Base-by-base conservation (phyloP, 2,329 filamentous ascomycete genomes). In the Rhynchosporium graminicola region DNA sequence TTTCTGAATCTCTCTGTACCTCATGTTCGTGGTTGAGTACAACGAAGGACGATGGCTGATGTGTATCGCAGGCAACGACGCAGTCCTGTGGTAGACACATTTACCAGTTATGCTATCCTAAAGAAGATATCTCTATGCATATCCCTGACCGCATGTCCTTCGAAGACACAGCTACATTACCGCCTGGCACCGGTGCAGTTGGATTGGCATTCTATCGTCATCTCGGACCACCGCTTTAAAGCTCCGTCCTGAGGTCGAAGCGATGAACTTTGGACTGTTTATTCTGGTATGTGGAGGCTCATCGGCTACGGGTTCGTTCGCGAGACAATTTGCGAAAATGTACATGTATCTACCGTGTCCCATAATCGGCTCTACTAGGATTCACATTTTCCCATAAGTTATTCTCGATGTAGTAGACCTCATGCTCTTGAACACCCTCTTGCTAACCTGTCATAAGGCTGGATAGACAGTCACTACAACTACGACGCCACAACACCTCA, bases 401-500 rank as follows among this genome's bases (percentile, higher is more conserved):
- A 20, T 20, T 20, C 20, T 20, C 1, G 20, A 20, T 20, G 20
- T 20, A 20, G 20, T 20, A 20, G 20, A 20, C 20, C 20, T 20
- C 20, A 20, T 20, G 20, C 20, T 76, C 63, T 65, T 69, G 68
- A 15, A 2, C 7, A 28, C 4, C 20, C 12, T 43, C 3, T n/a
- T n/a, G 15, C 13, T n/a, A 6, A 15, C 2, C 4, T 20, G 12
- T 36, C 28, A 50, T 31, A 63, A 59, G 66, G 63, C 70, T 2
- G 70, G 70, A 1, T 59, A 63, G 7, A 59, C 55, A 43, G 67
- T 72, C 28, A 61, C 79, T 50, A 75, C 79, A 10, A 80, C 79
- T 12, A 75, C 76, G 58, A 80, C 78, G 1, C 76, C 77, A 4
- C 74, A 73, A 56, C 82, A 82, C 69, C 80, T 80, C 68, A 74